Conservation (phyloP, 768 basidiomycete genomes). For the Boletales sp. region DNA sequence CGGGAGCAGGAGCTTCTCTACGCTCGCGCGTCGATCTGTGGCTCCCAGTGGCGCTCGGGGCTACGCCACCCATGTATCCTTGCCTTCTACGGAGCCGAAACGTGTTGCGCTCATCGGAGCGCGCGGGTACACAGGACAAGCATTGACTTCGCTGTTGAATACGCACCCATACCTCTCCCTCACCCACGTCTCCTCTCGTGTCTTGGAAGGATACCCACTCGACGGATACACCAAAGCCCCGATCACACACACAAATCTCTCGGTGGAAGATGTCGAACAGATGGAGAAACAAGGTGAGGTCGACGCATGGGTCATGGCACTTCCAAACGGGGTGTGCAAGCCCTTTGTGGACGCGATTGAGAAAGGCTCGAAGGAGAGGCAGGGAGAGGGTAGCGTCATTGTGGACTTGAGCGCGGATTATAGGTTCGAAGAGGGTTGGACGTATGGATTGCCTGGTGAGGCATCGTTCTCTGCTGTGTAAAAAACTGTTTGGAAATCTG, state of each 20-base stretch:
- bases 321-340: conserved; percentile 96
- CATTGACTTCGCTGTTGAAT: conserved; percentile 82
- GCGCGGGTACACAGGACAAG: conserved; percentile 93
- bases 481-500: conserved; percentile 31
- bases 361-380: conserved; percentile 58
- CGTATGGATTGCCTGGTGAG: conserved; percentile 99
- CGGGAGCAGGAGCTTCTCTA: conserved; percentile 19
- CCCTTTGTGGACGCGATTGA: conserved; percentile 96
- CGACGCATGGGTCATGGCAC: conserved; percentile 98
- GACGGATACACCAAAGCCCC: conserved; percentile 75
- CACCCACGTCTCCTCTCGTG: conserved; percentile 94
- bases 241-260: conserved; percentile 79
- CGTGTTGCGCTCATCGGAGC: conserved; percentile 94
- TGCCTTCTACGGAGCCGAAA: conserved; percentile 62
- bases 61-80: conserved; percentile 66
- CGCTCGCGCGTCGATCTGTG: conserved; percentile 23
- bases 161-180: conserved; percentile 85
- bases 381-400: conserved; percentile 57
- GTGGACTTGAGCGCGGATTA: conserved; percentile 95
- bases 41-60: conserved; percentile 57
- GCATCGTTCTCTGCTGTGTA: conserved; percentile 33
- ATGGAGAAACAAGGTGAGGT: conserved; percentile 91
- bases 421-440: conserved; percentile 92
- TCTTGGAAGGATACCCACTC: conserved; percentile 80
- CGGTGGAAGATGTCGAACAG: conserved; percentile 68